phyloP scores from a whole-genome alignment of 1,284 basidiomycete species.

The Pseudozyma sp. region DNA sequence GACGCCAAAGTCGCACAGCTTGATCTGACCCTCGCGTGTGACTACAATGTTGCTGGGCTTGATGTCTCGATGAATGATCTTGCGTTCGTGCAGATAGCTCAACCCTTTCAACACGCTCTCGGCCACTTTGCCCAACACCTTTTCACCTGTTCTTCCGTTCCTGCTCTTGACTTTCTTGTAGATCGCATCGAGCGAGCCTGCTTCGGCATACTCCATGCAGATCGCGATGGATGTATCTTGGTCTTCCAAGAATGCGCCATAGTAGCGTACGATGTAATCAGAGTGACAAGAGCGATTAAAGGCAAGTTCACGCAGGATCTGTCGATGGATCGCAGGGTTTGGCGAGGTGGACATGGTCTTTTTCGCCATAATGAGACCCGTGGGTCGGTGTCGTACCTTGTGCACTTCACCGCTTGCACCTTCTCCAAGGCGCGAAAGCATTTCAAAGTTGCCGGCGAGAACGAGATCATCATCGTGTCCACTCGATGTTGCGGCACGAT shows the following conservation, averaged over 20 bases:
- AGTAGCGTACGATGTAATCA: slow-evolving; percentile 89
- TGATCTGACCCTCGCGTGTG: slow-evolving; percentile 85
- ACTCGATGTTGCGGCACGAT: slow-evolving; percentile 17
- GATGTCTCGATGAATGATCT: slow-evolving; percentile 96
- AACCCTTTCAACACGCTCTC: slow-evolving; percentile 92
- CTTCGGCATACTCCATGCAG: slow-evolving; percentile 94
- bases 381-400: slow-evolving; percentile 84
- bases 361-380: slow-evolving; percentile 84
- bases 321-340: slow-evolving; percentile 84
- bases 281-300: slow-evolving; percentile 88
- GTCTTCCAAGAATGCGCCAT: slow-evolving; percentile 93
- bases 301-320: slow-evolving; percentile 90
- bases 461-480: slow-evolving; percentile 50
- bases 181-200: slow-evolving; percentile 82
- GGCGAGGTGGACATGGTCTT: slow-evolving; percentile 96
- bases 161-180: slow-evolving; percentile 83
- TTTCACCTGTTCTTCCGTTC: slow-evolving; percentile 86
- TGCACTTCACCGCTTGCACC: slow-evolving; percentile 95
- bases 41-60: slow-evolving; percentile 96
- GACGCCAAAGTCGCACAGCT: slow-evolving; percentile 95
- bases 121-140: slow-evolving; percentile 89
- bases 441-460: slow-evolving; percentile 75
- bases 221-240: slow-evolving; percentile 93
- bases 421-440: slow-evolving; percentile 84
- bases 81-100: slow-evolving; percentile 87